Base-by-base conservation (phyloP, 23 red algal genomes). In the Chondrus crispus region DNA sequence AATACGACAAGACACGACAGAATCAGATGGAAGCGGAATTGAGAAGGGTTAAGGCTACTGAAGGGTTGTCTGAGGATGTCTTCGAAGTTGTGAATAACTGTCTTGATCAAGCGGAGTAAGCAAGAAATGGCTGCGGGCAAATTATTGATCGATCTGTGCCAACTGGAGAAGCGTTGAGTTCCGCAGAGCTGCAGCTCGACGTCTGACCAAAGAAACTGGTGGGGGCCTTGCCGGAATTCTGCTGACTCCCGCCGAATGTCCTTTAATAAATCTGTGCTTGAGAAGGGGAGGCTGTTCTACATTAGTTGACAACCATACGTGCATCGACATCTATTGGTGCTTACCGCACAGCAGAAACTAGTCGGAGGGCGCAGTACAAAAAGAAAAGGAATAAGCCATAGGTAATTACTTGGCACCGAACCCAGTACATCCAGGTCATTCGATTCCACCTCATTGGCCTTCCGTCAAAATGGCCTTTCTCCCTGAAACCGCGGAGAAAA, bases 61-160 rank as follows among this genome's bases (percentile, higher is more conserved):
- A 90, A 42, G 62, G 74, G 26, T 74, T 98, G 24, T 98, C 97
- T 46, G 92, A 82, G 55, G 97, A 98, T 58, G 93, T 98, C 38
- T 94, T 81, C 52, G 97, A 98, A 81, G 82, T 98, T 50, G 71
- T 95, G 19, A 84, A 58, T 52, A 98, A 93, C 76, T 95, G 72
- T 38, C 81, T 98, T 22, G 83, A 50, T 41, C 69, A 69, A 43
- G 88, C 77, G 46, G 60, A 66, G 26, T 32, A 66, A 32, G 60
- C 60, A 9, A 32, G 60, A 66, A 32, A 66, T 7, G 60, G 60
- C 35, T 66, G 60, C 60, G 60, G 60, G 18, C 18, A 13, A 6
- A 22, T 32, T 22, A 12, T 66, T 66, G 51, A 32, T 66, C 18
- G 26, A 66, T 66, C n/a, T n/a, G n/a, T n/a, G n/a, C n/a, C n/a